These are phyloP conservation scores for Hirschfeldia incana DNA, from an alignment of 345 rosid genomes.

Conservation along the genomic window DNA sequence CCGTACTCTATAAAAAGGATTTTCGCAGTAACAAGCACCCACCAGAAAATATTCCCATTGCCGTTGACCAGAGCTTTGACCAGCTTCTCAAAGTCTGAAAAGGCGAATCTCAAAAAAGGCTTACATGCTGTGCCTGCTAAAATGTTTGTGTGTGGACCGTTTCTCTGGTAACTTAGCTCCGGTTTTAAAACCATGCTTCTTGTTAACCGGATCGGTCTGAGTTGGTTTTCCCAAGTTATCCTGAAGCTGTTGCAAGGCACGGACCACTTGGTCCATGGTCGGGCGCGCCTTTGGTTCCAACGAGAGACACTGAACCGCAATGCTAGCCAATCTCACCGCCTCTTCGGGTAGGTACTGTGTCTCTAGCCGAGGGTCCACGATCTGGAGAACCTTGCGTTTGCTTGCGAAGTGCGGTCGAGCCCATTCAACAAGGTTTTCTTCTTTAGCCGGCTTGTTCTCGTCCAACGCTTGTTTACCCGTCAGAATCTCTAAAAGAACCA, in stretches of 20 bases:
- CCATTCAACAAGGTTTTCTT: conserved; percentile 88
- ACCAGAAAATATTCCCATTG: background rate
- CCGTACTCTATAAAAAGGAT: background rate
- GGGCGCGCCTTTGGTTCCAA: conserved; percentile 75
- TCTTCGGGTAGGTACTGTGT: conserved; percentile 55
- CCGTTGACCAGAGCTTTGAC: background rate
- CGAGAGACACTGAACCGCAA: conserved; percentile 73
- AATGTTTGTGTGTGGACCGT: conserved; percentile 20
- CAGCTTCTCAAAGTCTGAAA: background rate
- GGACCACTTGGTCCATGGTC: conserved; percentile 68
- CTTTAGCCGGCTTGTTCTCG: conserved; percentile 73
- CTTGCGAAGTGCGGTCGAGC: conserved; percentile 76
- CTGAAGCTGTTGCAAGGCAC: conserved; percentile 58
- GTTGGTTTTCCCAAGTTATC: conserved; percentile 44
- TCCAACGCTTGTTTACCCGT: conserved; percentile 79
- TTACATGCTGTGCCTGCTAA: background rate
- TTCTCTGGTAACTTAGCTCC: conserved; percentile 16
- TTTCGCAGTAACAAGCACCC: background rate
- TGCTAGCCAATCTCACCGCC: conserved; percentile 54
- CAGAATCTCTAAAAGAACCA: conserved; percentile 86
- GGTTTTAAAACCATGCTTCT: conserved; percentile 21
- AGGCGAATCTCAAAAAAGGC: background rate
- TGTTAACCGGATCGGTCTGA: conserved; percentile 22
- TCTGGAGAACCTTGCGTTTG: conserved; percentile 70
- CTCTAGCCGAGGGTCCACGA: conserved; percentile 70